phyloP scores from a whole-genome alignment of 768 basidiomycete species.

The Hysterangium stoloniferum region DNA sequence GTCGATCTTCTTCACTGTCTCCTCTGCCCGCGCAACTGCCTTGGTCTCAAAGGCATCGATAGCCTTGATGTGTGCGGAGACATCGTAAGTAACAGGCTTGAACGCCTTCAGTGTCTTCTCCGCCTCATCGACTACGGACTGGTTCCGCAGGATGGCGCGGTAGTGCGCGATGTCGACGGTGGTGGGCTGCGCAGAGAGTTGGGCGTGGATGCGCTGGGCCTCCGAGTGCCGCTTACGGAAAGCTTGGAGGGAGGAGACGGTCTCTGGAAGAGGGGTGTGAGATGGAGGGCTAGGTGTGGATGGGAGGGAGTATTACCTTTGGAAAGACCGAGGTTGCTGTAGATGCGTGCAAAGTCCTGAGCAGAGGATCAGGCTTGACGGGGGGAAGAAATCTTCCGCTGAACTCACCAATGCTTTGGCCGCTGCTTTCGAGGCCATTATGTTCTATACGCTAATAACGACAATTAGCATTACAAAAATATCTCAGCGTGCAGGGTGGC shows the following conservation, averaged over 20 bases:
- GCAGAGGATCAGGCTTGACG: constrained; percentile 4
- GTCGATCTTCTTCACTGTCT: constrained; percentile 85
- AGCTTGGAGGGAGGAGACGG: constrained; percentile 79
- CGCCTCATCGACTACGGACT: constrained; percentile 82
- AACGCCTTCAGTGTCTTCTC: constrained; percentile 85
- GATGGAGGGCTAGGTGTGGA: not conserved
- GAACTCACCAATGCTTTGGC: constrained; percentile 52
- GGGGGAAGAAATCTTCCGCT: not conserved
- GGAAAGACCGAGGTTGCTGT: constrained; percentile 74
- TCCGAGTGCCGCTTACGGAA: constrained; percentile 96
- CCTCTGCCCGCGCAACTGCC: constrained; percentile 86
- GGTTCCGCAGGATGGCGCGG: constrained; percentile 87
- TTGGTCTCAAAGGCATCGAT: constrained; percentile 96
- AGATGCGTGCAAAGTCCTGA: constrained; percentile 81
- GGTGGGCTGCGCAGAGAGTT: constrained; percentile 62
- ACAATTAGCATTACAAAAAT: too few relatives aligned
- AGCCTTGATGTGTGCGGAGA: constrained; percentile 80
- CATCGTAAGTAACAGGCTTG: constrained; percentile 94
- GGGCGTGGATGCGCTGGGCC: constrained; percentile 65
- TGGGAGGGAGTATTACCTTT: constrained; percentile 50
- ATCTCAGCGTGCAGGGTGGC: too few relatives aligned
- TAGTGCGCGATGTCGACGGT: constrained; percentile 90
- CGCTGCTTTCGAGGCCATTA: constrained; percentile 59
- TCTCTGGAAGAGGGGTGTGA: constrained; percentile 46
- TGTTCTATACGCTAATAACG: too few relatives aligned